Percentiles rank a stretch among this genome's conserved stretches.
phyloP scores from a whole-genome alignment of 1,139 yeast genomes.

The Candida sojae region DNA sequence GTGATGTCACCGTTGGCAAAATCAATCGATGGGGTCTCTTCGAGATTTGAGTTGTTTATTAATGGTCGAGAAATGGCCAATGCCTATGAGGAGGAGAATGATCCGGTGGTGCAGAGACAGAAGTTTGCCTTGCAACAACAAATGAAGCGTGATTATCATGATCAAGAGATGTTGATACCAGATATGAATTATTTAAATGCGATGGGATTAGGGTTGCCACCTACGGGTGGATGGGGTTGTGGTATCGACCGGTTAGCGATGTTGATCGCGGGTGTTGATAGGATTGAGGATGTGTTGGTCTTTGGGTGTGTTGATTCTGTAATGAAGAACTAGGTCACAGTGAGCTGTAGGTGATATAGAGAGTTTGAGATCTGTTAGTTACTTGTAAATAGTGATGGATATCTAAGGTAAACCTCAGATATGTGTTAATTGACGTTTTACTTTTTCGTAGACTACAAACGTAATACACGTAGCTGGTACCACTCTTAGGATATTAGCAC shows the following conservation, averaged over 20 bases:
- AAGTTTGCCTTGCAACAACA: slow-evolving; percentile 63
- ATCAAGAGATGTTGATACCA: slow-evolving; percentile 66
- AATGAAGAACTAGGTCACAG: slow-evolving; percentile 6
- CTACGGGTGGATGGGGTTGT: slow-evolving; percentile 98
- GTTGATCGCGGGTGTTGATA: slow-evolving; percentile 62
- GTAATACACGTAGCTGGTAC: slow-evolving; percentile 78
- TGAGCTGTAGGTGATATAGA: neutral
- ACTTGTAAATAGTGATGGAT: no score
- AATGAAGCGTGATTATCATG: slow-evolving; percentile 49
- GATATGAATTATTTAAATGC: slow-evolving; percentile 71
- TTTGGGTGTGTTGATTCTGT: slow-evolving; percentile 85
- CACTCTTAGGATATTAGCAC: slow-evolving; percentile 61
- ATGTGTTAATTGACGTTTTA: slow-evolving; percentile 18
- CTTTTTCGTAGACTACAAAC: slow-evolving; percentile 63
- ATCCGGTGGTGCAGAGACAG: slow-evolving; percentile 64
- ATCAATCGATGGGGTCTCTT: slow-evolving; percentile 52
- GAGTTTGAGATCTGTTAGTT: no score
- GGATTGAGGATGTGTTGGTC: slow-evolving; percentile 79
- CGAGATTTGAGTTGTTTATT: slow-evolving; percentile 83
- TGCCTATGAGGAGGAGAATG: slow-evolving; percentile 96
- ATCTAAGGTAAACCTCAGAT: no score
- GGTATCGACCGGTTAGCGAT: slow-evolving; percentile 89
- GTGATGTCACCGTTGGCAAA: slow-evolving; percentile 88
- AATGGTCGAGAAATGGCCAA: slow-evolving; percentile 81
- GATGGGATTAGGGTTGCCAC: slow-evolving; percentile 94